Base-by-base conservation (phyloP, 2,329 filamentous ascomycete species). In the Cytospora mali region DNA sequence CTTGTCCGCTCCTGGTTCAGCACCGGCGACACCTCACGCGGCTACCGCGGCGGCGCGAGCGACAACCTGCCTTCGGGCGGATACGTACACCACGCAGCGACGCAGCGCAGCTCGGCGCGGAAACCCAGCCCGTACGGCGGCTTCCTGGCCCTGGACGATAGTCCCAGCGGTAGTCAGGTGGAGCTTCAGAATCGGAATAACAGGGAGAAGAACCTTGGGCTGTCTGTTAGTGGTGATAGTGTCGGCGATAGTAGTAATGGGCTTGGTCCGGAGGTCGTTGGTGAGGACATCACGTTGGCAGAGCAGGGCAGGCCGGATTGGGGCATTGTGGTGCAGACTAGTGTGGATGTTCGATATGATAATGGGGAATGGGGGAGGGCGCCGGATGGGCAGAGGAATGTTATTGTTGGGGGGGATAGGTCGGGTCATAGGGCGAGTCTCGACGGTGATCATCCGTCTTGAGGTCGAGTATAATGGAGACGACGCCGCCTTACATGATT, bases 1-100 rank as follows among this genome's bases (percentile, higher is more conserved):
- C 28, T 67, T 18, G 42, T 46, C 6, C 42, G 42, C 7, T 46
- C 42, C 6, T 46, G 42, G 42, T 46, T 46, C n/a, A 46, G 42
- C n/a, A 46, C 42, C 9, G 42, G 42, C 7, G 42, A 46, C 10
- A 46, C 42, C 42, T 23, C n/a, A 46, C n/a, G n/a, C 9, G 42
- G 42, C 42, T 46, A 46, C 42, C 42, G 18, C 7, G 42, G 16
- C 18, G n/a, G 16, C 35, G 13, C 42, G 9, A 21, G n/a, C 42
- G 42, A 46, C 42, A 46, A 23, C 35, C 35, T 18, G n/a, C 42
- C 9, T 21, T 46, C 42, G 9, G 21, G 42, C 10, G 42, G 2
- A 11, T 46, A 46, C 9, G 23, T 5, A 21, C 42, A n/a, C 3
- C n/a, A 46, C 9, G 13, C 23, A 13, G 16, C 42, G 2, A 46